Base-by-base conservation (phyloP, 2,329 filamentous ascomycete species). In the Podosphaera xanthii region DNA sequence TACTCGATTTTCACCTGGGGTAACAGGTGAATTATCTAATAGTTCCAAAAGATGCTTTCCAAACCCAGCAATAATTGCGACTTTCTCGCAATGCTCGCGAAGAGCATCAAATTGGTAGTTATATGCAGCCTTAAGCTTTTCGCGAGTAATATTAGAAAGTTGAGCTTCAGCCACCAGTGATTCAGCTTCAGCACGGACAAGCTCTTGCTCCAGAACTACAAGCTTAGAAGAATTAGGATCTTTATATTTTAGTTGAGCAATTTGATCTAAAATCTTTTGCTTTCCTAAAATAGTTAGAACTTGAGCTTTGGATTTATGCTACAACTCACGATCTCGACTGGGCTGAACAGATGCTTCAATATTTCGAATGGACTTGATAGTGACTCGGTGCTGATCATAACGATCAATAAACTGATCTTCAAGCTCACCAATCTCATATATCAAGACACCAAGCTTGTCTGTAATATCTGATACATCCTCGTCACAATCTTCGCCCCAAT, bases 171-270 rank as follows among this genome's bases (percentile, higher is more conserved):
- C 92, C 60, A 98, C 92, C 12, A 98, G 82, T n/a, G 92, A 97
- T 73, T 98, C 92, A 67, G 92, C 92, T 74, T 98, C 92, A 65
- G 92, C 92, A 67, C 92, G 90, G 66, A 98, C 92, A 61, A 98
- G 86, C 73, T 98, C 92, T 73, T 98, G 92, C 75, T 98, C 92
- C 59, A 98, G 83, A 48, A 98, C 90, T 60, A 96, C 89, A 66
- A 98, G 96, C 75, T 89, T 92, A 63, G 91, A 90, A 42, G 90
- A 96, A 76, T 94, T 95, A 65, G 92, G 92, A 73, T 98, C 92
- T 77, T 98, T 98, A 82, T 97, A 98, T 74, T 98, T 98, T 68
- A 98, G 81, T 72, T 97, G 91, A 57, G 92, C 91, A 67, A 98
- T 98, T 71, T 97, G 88, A 71, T 98, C 92, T 67, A 88, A 95